A percentile compares a stretch with the other conserved stretches of the same genome.
Conservation (phyloP, 2,329 filamentous ascomycete species). For the Neofusicoccum kwambonambiense region DNA sequence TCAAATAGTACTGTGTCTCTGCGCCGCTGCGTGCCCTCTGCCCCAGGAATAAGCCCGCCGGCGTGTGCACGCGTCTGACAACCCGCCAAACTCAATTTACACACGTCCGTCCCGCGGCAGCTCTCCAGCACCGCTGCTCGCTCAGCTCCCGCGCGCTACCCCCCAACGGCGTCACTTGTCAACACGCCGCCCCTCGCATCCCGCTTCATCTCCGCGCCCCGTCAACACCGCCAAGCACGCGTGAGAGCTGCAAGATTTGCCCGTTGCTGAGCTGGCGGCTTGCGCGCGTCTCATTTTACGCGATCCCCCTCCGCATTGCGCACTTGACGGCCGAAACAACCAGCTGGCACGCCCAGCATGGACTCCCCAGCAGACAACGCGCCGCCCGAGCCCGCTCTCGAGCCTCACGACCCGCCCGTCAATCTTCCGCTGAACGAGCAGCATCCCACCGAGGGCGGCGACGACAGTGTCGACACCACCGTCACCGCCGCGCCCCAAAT, state of each 20-base stretch:
- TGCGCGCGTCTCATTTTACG: not conserved
- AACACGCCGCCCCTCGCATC: slow-evolving; percentile 5
- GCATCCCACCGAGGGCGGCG: slow-evolving; percentile 41
- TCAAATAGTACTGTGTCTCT: not conserved
- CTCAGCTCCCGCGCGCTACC: slow-evolving; percentile 10
- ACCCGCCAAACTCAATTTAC: slow-evolving; percentile 2
- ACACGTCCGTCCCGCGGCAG: not conserved
- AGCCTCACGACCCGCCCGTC: slow-evolving; percentile 17
- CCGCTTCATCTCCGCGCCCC: slow-evolving; percentile 4
- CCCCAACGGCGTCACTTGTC: slow-evolving; percentile 8
- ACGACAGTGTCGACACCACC: slow-evolving; percentile 50
- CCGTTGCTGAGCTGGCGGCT: slow-evolving; percentile 6
- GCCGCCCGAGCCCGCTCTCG: slow-evolving; percentile 16
- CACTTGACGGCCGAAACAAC: slow-evolving; percentile 12
- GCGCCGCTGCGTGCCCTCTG: not conserved
- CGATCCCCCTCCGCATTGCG: slow-evolving; percentile 10
- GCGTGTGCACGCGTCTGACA: not conserved
- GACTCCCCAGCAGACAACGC: slow-evolving; percentile 18
- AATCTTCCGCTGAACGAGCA: slow-evolving; percentile 24
- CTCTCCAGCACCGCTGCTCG: not conserved
- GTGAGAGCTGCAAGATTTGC: not conserved
- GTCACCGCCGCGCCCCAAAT: slow-evolving; percentile 41
- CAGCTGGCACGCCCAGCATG: slow-evolving; percentile 17
- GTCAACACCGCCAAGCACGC: not conserved
- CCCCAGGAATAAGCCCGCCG: not conserved